phyloP scores from a whole-genome alignment of 768 basidiomycete genomes.

The Tricholomella constricta region DNA sequence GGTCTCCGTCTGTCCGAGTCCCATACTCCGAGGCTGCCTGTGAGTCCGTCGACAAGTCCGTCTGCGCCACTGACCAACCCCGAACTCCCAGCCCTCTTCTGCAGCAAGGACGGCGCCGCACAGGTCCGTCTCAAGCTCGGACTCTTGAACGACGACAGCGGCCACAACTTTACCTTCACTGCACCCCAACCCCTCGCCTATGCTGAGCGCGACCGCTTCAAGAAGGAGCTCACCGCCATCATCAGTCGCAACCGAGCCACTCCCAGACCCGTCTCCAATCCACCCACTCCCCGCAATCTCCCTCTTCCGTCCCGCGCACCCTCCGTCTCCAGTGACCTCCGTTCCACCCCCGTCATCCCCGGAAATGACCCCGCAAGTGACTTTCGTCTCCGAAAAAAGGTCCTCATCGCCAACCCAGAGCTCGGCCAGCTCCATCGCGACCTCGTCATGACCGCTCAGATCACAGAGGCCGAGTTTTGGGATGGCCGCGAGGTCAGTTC shows the following conservation, averaged over 20 bases:
- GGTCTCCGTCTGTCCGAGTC: slow-evolving; percentile 63
- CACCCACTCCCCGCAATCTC: slow-evolving; percentile 70
- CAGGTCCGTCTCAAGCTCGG: slow-evolving; percentile 81
- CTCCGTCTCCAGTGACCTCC: slow-evolving; percentile 57
- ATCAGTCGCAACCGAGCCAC: slow-evolving; percentile 70
- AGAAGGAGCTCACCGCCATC: slow-evolving; percentile 73
- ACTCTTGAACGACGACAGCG: slow-evolving; percentile 65
- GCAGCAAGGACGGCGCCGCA: slow-evolving; percentile 80
- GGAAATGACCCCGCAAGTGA: slow-evolving; percentile 65
- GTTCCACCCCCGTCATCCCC: slow-evolving; percentile 56
- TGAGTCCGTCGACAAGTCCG: slow-evolving; percentile 37
- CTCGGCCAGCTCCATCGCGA: slow-evolving; percentile 83
- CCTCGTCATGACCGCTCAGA: slow-evolving; percentile 81
- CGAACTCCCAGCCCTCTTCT: slow-evolving; percentile 65
- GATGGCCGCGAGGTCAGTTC: slow-evolving; percentile 83
- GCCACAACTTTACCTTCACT: slow-evolving; percentile 83
- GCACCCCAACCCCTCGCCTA: slow-evolving; percentile 64
- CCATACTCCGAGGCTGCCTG: slow-evolving; percentile 61
- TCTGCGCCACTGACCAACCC: slow-evolving; percentile 15
- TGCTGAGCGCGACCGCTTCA: slow-evolving; percentile 80
- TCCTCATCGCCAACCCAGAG: slow-evolving; percentile 77
- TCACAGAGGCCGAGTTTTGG: slow-evolving; percentile 97
- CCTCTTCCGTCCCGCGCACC: slow-evolving; percentile 60
- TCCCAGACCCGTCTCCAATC: slow-evolving; percentile 49
- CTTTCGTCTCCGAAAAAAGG: slow-evolving; percentile 75